Evolutionary conservation across 495 filamentous ascomycete species (phyloP), one percentile per base, ranked within the genome.

Genomic region (Podospora pseudoanserina): DNA sequence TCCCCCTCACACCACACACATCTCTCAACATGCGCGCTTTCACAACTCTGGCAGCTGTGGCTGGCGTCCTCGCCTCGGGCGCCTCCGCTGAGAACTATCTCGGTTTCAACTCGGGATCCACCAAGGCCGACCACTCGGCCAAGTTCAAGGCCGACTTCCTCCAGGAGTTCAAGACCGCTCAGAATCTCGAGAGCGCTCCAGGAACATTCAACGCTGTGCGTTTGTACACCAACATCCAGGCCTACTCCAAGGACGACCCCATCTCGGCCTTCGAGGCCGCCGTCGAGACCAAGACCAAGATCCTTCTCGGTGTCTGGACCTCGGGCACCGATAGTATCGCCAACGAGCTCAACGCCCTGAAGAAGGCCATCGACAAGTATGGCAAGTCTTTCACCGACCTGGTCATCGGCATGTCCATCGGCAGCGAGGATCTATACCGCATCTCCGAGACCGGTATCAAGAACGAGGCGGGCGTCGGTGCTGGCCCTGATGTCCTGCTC

Each of bases 361-460:
- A 77, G 66, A 75, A 73, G 44, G 85, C 81, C 60, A 73, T 86
- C 68, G 63, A 65, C 28, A 76, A 79, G 68, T 73, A 80, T 64
- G 84, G 84, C 68, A 70, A 65, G 55, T 65, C 77, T 28, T 74
- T 82, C 56, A 77, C 76, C 62, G 77, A 83, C 61, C 82, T 83
- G 67, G 79, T 86, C 67, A 80, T 86, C 30, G 83, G 81, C 64
- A 80, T 86, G 65, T 79, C 77, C 23, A 83, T 86, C 54, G 84
- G 84, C 58, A 81, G 76, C 73, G 84, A 86, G 75, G 84, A 86
- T 63, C 74, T 86, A 16, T 86, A 86, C 82, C 83, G 84, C 66
- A 65, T 67, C 59, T 81, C 79, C 5, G 78, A 72, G 57, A 79
- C 79, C 26, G 80, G 80, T 63, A 66, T 80, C 68, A 71, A 68